phyloP scores from a whole-genome alignment of 1,284 basidiomycete genomes.

The Clitocybe nebularis region DNA sequence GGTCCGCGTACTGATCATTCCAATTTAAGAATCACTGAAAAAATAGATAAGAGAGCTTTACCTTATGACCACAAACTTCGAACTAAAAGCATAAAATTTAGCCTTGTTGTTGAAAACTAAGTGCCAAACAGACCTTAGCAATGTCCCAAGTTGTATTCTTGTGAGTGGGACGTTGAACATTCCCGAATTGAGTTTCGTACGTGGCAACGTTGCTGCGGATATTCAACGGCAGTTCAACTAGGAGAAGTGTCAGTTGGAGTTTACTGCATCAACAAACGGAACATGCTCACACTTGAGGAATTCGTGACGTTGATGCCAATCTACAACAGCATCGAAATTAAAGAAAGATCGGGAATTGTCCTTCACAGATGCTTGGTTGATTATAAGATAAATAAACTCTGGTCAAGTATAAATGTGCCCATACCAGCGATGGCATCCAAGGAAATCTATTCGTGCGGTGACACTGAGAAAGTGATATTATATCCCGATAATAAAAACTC shows the following conservation, averaged over 20 bases:
- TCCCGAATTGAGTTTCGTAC: conserved; percentile 93
- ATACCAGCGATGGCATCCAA: conserved; percentile 75
- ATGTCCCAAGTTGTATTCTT: conserved; percentile 89
- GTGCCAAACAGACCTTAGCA: conserved; percentile 62
- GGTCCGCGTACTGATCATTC: conserved; percentile 67
- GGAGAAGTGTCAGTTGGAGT: conserved; percentile 1
- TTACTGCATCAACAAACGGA: neutral
- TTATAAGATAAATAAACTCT: neutral
- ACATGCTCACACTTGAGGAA: conserved; percentile 80
- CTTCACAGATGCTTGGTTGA: conserved; percentile 53
- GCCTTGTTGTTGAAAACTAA: conserved; percentile 12
- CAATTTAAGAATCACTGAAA: conserved; percentile 3
- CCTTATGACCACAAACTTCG: conserved; percentile 54
- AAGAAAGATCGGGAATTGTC: conserved; percentile 72
- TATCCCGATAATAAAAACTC: conserved; percentile 22
- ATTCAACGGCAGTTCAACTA: conserved; percentile 86
- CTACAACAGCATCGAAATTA: conserved; percentile 80
- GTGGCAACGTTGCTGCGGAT: conserved; percentile 82
- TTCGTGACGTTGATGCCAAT: conserved; percentile 91
- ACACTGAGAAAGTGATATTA: neutral
- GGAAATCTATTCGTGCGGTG: conserved; percentile 59
- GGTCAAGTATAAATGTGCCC: neutral
- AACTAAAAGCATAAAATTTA: conserved; percentile 28
- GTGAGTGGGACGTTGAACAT: conserved; percentile 87
- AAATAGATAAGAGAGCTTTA: conserved; percentile 16